A percentile compares a stretch with the other conserved stretches of the same genome.
Conservation (phyloP, 192 early-diverging fungal species). For the Coemansia sp. region DNA sequence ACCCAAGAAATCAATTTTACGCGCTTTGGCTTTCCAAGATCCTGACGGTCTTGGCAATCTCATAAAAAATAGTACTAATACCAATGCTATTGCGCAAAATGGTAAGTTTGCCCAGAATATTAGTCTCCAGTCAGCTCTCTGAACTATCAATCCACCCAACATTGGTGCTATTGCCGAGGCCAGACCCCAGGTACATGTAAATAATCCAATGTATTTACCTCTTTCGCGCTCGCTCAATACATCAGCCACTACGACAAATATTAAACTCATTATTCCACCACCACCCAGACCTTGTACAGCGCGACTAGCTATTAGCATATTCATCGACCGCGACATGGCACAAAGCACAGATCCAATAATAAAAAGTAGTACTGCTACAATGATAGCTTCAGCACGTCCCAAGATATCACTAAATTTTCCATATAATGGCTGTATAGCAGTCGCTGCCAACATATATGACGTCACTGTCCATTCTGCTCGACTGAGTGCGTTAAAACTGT, state of each 20-base stretch:
- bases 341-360: slow-evolving; percentile 82
- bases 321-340: slow-evolving; percentile 68
- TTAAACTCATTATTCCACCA: slow-evolving; percentile 72
- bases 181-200: slow-evolving; percentile 78
- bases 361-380: slow-evolving; percentile 78
- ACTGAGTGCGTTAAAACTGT: slow-evolving; percentile 70
- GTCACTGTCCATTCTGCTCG: slow-evolving; percentile 85
- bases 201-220: slow-evolving; percentile 86
- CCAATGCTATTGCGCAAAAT: slow-evolving; percentile 68
- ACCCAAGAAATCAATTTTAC: slow-evolving; percentile 63
- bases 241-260: slow-evolving; percentile 85
- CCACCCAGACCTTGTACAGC: slow-evolving; percentile 86
- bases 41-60: slow-evolving; percentile 63
- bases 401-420: slow-evolving; percentile 91
- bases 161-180: slow-evolving; percentile 82
- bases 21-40: slow-evolving; percentile 60
- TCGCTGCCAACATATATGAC: slow-evolving; percentile 67
- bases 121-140: slow-evolving; percentile 66
- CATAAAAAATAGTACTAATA: slow-evolving; percentile 61
- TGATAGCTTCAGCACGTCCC: slow-evolving; percentile 79
- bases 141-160: slow-evolving; percentile 83
- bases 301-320: slow-evolving; percentile 71
- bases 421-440: slow-evolving; percentile 69
- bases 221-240: slow-evolving; percentile 81
- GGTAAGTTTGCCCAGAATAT: slow-evolving; percentile 88